Conservation (phyloP, 2,329 filamentous ascomycete species). For the Exophiala dermatitidis region DNA sequence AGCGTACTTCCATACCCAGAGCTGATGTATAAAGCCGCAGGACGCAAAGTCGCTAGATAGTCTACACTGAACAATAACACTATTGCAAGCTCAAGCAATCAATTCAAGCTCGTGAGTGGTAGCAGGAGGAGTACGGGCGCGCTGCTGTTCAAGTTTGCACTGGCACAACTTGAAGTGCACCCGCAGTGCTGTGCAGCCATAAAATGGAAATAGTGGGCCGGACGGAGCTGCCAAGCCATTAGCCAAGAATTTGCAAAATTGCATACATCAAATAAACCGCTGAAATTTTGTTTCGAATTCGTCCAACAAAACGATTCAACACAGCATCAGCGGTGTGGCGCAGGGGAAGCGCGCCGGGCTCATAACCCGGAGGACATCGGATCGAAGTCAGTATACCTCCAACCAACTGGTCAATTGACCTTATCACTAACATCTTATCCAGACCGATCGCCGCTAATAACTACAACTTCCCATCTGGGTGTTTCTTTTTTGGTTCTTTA, state of each 20-base stretch:
- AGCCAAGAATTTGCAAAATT: not conserved
- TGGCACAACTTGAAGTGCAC: no score
- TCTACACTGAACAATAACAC: no score
- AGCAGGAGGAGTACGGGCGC: not conserved
- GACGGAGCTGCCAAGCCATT: not conserved
- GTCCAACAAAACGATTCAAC: not conserved
- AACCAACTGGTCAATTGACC: conserved; percentile 22
- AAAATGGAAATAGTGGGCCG: not conserved
- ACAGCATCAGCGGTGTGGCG: conserved; percentile 35
- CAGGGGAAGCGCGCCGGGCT: conserved; percentile 44
- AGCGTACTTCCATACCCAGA: no score
- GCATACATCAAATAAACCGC: not conserved
- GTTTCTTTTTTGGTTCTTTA: no score
- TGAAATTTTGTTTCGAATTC: conserved; percentile 4
- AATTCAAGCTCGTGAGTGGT: not conserved
- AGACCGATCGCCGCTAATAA: conserved; percentile 28
- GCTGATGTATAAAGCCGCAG: no score
- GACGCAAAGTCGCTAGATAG: no score
- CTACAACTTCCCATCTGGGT: not conserved
- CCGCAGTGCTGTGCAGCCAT: no score
- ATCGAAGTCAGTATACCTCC: conserved; percentile 23
- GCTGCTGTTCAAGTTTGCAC: no score
- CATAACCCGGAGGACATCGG: conserved; percentile 41
- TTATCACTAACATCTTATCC: conserved; percentile 20
- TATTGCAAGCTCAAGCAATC: no score